A percentile compares a stretch with the other conserved stretches of the same genome.
Conservation (phyloP, 2,329 filamentous ascomycete genomes). For the Fusarium denticulatum region DNA sequence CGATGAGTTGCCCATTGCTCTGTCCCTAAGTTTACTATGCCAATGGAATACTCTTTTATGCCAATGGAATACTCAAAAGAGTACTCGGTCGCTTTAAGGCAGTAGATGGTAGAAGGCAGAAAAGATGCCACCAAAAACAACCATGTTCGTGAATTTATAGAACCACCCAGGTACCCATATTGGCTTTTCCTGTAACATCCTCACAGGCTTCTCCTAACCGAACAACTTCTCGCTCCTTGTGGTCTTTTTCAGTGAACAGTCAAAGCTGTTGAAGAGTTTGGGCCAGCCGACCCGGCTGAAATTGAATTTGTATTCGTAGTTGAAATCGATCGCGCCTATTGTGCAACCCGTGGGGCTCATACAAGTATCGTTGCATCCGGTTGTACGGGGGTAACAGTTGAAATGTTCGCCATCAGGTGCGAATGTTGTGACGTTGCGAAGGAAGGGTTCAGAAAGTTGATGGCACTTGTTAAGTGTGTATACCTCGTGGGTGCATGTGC, state of each 20-base stretch:
- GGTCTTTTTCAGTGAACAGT: conserved; percentile 42
- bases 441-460: conserved; percentile 55
- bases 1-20: neutral
- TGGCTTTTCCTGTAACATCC: neutral
- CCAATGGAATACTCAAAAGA: neutral
- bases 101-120: neutral
- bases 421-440: conserved; percentile 58
- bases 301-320: conserved; percentile 59
- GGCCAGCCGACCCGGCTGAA: conserved; percentile 58
- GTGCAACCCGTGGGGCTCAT: conserved; percentile 63
- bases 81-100: neutral
- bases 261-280: conserved; percentile 49
- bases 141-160: neutral
- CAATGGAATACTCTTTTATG: neutral
- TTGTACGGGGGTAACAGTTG: conserved; percentile 57
- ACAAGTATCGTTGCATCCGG: conserved; percentile 56
- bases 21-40: neutral
- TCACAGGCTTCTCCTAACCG: neutral
- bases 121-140: neutral
- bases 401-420: conserved; percentile 61
- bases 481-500: conserved; percentile 55
- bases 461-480: conserved; percentile 58
- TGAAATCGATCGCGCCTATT: conserved; percentile 58
- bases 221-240: neutral
- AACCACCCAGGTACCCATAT: neutral